phyloP scores from a whole-genome alignment of 768 basidiomycete species.

The Lentinula detonsa region DNA sequence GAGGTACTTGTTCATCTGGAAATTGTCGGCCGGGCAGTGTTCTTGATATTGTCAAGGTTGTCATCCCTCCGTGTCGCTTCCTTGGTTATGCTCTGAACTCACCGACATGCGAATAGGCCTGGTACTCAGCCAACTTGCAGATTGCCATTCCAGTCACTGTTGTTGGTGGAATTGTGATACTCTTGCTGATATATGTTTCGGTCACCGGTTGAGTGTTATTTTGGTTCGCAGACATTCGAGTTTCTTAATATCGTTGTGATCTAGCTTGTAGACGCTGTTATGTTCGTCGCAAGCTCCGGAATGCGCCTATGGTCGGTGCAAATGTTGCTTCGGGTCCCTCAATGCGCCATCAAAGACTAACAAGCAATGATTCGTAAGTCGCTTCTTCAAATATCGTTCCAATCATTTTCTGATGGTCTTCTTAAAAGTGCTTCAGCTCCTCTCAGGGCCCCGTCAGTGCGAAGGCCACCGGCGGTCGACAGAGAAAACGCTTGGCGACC shows the following conservation, averaged over 20 bases:
- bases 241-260: neutral
- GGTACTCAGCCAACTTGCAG: conserved; percentile 72
- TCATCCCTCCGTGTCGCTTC: neutral
- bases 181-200: conserved; percentile 51
- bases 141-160: conserved; percentile 77
- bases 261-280: neutral
- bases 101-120: conserved; percentile 37
- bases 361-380: neutral
- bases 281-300: neutral
- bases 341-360: conserved; percentile 1
- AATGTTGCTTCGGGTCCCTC: neutral
- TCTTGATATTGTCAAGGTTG: conserved; percentile 57
- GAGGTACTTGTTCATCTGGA: conserved; percentile 60
- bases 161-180: conserved; percentile 55
- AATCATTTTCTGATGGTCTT: neutral
- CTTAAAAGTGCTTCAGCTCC: neutral
- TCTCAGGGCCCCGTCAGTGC: neutral
- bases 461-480: neutral
- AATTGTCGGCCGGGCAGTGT: conserved; percentile 56
- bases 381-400: neutral
- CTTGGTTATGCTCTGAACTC: neutral
- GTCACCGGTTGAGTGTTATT: conserved; percentile 33
- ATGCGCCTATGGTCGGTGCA: neutral
- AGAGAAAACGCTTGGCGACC: neutral
- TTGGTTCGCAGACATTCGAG: neutral